Percentiles rank a stretch among this genome's conserved stretches.
phyloP scores from a whole-genome alignment of 139 green algal genomes.

The Haematococcus lacustris region DNA sequence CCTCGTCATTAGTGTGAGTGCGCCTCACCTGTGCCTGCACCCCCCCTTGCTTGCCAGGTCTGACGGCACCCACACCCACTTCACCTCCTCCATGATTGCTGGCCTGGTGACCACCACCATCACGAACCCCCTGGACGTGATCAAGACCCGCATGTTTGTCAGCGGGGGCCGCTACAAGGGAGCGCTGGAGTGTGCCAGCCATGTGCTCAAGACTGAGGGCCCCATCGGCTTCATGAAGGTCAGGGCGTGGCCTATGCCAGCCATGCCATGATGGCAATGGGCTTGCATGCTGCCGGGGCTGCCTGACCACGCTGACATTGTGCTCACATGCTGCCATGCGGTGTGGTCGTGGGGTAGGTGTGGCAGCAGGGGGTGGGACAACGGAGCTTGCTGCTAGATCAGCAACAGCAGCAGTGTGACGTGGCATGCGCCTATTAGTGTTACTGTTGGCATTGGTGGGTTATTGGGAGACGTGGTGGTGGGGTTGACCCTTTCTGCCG shows the following conservation, averaged over 20 bases:
- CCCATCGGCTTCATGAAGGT: slow-evolving; percentile 47
- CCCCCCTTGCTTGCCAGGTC: no score
- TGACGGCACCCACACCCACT: slow-evolving; percentile 8
- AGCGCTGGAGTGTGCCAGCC: slow-evolving; percentile 17
- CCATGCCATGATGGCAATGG: no score
- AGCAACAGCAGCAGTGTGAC: neutral
- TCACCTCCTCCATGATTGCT: slow-evolving; percentile 13
- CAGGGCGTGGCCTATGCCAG: no score
- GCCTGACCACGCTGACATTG: no score
- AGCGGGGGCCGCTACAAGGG: slow-evolving; percentile 26
- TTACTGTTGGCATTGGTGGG: neutral
- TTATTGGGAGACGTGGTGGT: neutral
- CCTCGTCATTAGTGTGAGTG: no score
- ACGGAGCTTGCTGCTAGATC: neutral
- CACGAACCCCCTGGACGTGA: slow-evolving; percentile 78
- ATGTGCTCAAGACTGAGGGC: slow-evolving; percentile 39
- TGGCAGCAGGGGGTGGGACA: neutral
- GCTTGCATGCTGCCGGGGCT: no score
- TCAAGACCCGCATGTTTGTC: slow-evolving; percentile 77
- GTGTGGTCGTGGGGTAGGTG: neutral
- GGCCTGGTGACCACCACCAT: slow-evolving; percentile 83
- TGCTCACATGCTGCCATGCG: neutral
- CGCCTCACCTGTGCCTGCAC: no score
- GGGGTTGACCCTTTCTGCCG: neutral
- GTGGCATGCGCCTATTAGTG: neutral